Base-by-base conservation (phyloP, 2,329 filamentous ascomycete species). In the Tolypocladium capitatum region DNA sequence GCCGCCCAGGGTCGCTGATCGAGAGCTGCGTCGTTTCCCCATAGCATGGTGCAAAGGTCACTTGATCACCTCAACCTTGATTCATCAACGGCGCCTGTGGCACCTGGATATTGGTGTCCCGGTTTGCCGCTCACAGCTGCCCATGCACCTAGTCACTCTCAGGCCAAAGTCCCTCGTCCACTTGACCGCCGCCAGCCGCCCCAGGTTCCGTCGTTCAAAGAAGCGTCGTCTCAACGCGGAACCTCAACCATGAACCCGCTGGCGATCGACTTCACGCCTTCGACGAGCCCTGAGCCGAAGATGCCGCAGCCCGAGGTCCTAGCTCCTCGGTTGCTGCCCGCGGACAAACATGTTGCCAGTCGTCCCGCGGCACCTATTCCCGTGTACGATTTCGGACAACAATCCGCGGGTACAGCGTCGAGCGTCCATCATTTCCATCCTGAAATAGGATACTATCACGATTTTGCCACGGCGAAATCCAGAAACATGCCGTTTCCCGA, bases 171-270 rank as follows among this genome's bases (percentile, higher is more conserved):
- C 44, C 36, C 18, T 32, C 33, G 2, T 14, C n/a, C 27, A 38
- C 24, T 20, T 20, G 11, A 11, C 31, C n/a, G 11, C 24, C 1
- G 9, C 21, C 20, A 35, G 24, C 18, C 31, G 7, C 21, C 5
- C 11, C 20, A 13, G 33, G 16, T 38, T 34, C 7, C 34, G n/a
- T 34, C 21, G 11, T 31, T 35, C 40, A 48, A 16, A 13, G 16
- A 36, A 41, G 31, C n/a, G 14, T 28, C 18, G n/a, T 9, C n/a
- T 2, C 38, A 42, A 11, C 18, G 16, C 44, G 20, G 11, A 27
- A 8, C 27, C 14, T 24, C 11, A 8, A 49, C 24, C 13, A 63
- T 63, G 60, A 63, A 63, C 50, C 60, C 60, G 4, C 53, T 51
- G 18, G 60, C 60, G 8, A 49, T 51, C n/a, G 50, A 53, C 18